These are phyloP conservation scores for Somion occarium DNA, from an alignment of 1,284 basidiomycete genomes.

Conservation along the genomic window DNA sequence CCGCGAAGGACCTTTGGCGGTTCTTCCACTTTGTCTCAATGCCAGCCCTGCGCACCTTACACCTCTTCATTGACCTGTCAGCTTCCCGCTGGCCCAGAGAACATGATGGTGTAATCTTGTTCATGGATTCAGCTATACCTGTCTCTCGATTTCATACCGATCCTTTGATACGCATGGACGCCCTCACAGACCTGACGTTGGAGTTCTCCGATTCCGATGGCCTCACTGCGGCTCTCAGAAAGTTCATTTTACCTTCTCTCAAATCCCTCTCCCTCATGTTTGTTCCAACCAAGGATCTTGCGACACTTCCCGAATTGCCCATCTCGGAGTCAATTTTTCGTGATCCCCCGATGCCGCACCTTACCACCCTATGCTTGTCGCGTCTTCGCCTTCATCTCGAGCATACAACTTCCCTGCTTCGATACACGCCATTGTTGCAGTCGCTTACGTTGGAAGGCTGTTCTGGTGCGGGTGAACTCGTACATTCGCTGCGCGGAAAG, in stretches of 20 bases:
- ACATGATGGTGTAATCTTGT: neutral
- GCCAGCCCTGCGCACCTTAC: conserved; percentile 9
- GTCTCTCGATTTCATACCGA: neutral
- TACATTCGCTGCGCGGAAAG: neutral
- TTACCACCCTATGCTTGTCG: conserved; percentile 33
- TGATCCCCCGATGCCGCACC: conserved; percentile 34
- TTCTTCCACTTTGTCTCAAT: conserved; percentile 11
- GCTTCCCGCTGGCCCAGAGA: conserved; percentile 4
- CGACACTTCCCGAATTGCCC: neutral
- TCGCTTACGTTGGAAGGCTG: conserved; percentile 33
- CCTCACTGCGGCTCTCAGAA: conserved; percentile 10
- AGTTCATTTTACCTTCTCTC: conserved; percentile 11
- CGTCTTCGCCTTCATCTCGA: conserved; percentile 24
- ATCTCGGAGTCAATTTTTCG: conserved; percentile 35
- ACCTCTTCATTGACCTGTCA: conserved; percentile 8
- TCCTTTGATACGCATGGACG: conserved; percentile 5
- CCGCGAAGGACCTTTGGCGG: conserved; percentile 13
- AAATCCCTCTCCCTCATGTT: conserved; percentile 10
- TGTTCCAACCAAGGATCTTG: neutral
- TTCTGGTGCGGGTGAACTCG: conserved; percentile 18
- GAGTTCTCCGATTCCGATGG: conserved; percentile 12
- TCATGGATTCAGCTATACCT: conserved; percentile 2
- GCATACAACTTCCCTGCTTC: conserved; percentile 29
- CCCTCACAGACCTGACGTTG: conserved; percentile 12
- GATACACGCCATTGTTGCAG: conserved; percentile 34